These are phyloP conservation scores for Jatropha curcas DNA, from an alignment of 345 rosid genomes.

Conservation along the genomic window DNA sequence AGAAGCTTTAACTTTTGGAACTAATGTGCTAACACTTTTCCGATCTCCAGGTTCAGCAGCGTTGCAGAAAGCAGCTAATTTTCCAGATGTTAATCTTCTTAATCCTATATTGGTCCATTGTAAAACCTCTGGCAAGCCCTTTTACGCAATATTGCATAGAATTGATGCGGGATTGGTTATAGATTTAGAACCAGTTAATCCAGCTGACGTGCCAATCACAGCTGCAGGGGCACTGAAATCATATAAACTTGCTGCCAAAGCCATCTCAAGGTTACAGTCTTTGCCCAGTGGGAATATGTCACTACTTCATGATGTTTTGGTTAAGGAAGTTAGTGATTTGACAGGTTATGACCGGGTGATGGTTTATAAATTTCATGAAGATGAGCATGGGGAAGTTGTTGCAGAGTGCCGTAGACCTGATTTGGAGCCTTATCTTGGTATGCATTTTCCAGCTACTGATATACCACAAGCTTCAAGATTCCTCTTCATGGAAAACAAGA, in stretches of 20 bases:
- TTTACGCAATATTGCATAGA: constrained; percentile 75
- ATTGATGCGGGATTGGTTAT: constrained; percentile 71
- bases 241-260: constrained; percentile 77
- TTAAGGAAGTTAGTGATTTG: constrained; percentile 71
- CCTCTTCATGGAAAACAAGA: constrained; percentile 80
- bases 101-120: constrained; percentile 74
- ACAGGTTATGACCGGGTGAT: constrained; percentile 84
- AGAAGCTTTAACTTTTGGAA: constrained; percentile 63
- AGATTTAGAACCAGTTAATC: constrained; percentile 82
- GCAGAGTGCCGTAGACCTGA: constrained; percentile 56
- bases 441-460: constrained; percentile 88
- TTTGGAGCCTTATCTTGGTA: constrained; percentile 72
- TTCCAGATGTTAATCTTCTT: constrained; percentile 66
- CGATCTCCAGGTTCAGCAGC: constrained; percentile 56
- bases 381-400: constrained; percentile 90
- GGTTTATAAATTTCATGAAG: constrained; percentile 86
- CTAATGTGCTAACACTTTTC: constrained; percentile 63
- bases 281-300: constrained; percentile 61
- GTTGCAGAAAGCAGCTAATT: constrained; percentile 65
- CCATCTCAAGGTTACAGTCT: constrained; percentile 79
- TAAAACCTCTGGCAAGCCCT: constrained; percentile 66
- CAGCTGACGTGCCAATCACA: constrained; percentile 72
- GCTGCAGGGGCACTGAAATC: constrained; percentile 87
- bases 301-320: constrained; percentile 61
- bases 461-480: constrained; percentile 88